Conservation (phyloP, 768 basidiomycete genomes). For the Coprinellus micaceus region DNA sequence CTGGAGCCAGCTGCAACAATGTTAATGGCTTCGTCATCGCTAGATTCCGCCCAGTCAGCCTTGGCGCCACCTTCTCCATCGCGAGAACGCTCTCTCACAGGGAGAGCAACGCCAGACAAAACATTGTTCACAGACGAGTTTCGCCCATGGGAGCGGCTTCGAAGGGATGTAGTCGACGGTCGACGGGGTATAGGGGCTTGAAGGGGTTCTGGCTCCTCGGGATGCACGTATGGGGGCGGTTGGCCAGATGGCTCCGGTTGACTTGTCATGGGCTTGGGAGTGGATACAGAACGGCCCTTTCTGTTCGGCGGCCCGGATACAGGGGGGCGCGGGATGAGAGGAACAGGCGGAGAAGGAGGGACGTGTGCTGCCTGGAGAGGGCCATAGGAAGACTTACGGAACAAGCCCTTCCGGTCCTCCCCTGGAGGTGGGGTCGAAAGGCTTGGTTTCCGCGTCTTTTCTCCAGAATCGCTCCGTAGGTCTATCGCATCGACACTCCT, state of each 20-base stretch:
- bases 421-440: conserved; percentile 47
- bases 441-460: conserved; percentile 46
- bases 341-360: conserved; percentile 34
- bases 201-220: conserved; percentile 28
- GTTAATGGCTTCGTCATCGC: conserved; percentile 86
- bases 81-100: conserved; percentile 27
- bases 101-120: conserved; percentile 41
- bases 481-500: conserved; percentile 32
- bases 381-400: conserved; percentile 40
- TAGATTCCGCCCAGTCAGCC: conserved; percentile 70
- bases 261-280: conserved; percentile 22
- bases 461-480: conserved; percentile 38
- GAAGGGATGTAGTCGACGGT: conserved; percentile 39
- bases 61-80: conserved; percentile 2
- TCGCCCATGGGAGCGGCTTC: conserved; percentile 47
- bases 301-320: conserved; percentile 31
- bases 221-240: conserved; percentile 62
- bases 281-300: conserved; percentile 30
- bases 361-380: conserved; percentile 29
- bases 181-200: conserved; percentile 36
- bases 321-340: conserved; percentile 42
- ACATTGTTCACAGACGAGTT: conserved; percentile 59
- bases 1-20: conserved; percentile 77
- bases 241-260: conserved; percentile 42
- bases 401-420: conserved; percentile 28